Conservation (phyloP, 805 yeast species). For the Ogataea nitratoaversa region DNA sequence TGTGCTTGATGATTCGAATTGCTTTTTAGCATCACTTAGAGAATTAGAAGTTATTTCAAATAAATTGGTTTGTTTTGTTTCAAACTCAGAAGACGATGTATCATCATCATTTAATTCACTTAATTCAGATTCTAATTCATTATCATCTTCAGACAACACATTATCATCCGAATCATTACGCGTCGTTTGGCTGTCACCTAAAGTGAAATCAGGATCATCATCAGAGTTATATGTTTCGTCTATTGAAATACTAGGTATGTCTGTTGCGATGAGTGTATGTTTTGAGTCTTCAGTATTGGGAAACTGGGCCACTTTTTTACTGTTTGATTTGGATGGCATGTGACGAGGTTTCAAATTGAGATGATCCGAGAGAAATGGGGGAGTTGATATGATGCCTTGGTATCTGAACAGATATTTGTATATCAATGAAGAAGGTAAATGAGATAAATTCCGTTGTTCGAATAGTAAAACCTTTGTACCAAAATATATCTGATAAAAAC, state of each 20-base stretch:
- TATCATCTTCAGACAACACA: slow-evolving; percentile 11
- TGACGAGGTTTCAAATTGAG: no score
- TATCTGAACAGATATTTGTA: no score
- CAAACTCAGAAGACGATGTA: slow-evolving; percentile 12
- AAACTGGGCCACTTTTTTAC: no score
- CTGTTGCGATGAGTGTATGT: no score
- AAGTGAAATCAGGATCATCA: slow-evolving; percentile 26
- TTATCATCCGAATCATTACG: slow-evolving; percentile 5
- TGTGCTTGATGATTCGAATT: slow-evolving; percentile 14
- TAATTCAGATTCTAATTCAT: slow-evolving; percentile 14
- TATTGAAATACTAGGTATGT: background rate
- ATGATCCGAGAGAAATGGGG: no score
- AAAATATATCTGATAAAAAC: no score
- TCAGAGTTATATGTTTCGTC: slow-evolving; percentile 23
- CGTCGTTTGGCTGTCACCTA: slow-evolving; percentile 4
- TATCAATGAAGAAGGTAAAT: no score
- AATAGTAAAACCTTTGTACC: no score
- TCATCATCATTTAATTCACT: slow-evolving; percentile 14
- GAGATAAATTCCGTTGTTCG: no score
- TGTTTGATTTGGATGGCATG: no score
- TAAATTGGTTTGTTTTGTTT: background rate
- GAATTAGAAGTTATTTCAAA: background rate
- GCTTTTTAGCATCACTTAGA: background rate
- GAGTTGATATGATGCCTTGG: no score
- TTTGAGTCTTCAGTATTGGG: no score